phyloP scores from a whole-genome alignment of 2,329 filamentous ascomycete species.

The Botrytis fabae region DNA sequence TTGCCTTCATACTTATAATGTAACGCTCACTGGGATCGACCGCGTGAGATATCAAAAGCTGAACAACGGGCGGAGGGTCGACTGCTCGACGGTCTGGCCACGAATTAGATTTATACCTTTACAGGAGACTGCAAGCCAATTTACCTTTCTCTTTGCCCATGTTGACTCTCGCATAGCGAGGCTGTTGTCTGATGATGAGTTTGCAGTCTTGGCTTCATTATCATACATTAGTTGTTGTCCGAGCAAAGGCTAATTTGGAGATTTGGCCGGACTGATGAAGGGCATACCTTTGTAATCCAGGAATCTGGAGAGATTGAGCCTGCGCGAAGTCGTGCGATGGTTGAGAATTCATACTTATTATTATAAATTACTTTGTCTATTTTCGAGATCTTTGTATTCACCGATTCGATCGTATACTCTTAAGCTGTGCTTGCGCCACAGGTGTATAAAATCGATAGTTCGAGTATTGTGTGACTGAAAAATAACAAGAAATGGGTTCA shows the following conservation, averaged over 20 bases:
- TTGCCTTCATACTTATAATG: slow-evolving; percentile 55
- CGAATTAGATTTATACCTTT: slow-evolving; percentile 20
- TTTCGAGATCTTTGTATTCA: slow-evolving; percentile 12
- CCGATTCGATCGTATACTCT: neutral
- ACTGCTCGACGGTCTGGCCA: slow-evolving; percentile 75
- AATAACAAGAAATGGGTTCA: neutral
- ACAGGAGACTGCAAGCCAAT: slow-evolving; percentile 25
- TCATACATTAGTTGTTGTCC: slow-evolving; percentile 36
- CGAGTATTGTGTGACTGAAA: slow-evolving; percentile 6
- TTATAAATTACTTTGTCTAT: slow-evolving; percentile 12
- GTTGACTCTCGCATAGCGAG: slow-evolving; percentile 65
- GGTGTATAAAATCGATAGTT: slow-evolving; percentile 7
- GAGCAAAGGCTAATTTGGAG: neutral
- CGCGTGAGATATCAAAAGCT: slow-evolving; percentile 55
- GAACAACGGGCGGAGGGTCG: slow-evolving; percentile 82
- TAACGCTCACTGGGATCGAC: slow-evolving; percentile 51
- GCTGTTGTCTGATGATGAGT: slow-evolving; percentile 65
- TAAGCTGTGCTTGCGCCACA: neutral
- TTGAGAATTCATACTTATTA: slow-evolving; percentile 28
- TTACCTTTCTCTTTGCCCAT: slow-evolving; percentile 74
- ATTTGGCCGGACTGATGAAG: neutral
- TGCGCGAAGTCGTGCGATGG: slow-evolving; percentile 36
- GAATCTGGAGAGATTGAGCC: slow-evolving; percentile 31
- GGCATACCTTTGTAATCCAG: slow-evolving; percentile 33
- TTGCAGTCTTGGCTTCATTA: slow-evolving; percentile 53